Evolutionary conservation across 352 stramenopile species (phyloP).

Genomic region (Globisporangium solare): DNA sequence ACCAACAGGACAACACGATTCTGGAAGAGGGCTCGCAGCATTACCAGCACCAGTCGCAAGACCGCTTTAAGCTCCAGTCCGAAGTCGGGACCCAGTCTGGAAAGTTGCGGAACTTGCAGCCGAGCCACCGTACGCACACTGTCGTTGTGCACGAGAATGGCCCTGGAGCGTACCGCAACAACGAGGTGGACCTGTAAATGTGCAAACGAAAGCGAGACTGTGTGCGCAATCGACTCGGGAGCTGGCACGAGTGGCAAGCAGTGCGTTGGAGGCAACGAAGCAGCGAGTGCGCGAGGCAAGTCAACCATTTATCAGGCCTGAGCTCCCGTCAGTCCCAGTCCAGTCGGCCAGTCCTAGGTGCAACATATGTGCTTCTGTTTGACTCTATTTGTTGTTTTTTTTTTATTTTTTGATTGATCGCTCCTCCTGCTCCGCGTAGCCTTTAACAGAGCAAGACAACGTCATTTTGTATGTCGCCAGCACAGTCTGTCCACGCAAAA

Average conservation of each 20-base stretch:
- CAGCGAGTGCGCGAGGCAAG: neutral
- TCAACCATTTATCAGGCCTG: neutral
- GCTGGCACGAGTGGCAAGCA: neutral
- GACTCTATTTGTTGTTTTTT: constrained; percentile 12
- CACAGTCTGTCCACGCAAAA: too few species aligned
- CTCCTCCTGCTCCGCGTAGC: neutral
- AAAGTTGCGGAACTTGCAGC: constrained; percentile 18
- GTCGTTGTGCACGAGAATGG: constrained; percentile 21
- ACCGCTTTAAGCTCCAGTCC: neutral
- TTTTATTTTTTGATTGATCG: constrained; percentile 4
- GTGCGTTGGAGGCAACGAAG: neutral
- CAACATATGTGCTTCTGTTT: constrained; percentile 10
- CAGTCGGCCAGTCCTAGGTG: constrained; percentile 6
- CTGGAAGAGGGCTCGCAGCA: constrained; percentile 29
- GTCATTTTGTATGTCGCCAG: neutral
- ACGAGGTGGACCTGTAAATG: constrained; percentile 38
- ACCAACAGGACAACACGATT: constrained; percentile 24
- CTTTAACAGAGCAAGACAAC: constrained; percentile 1
- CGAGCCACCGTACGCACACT: constrained; percentile 17
- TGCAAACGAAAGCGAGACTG: neutral
- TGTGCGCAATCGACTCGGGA: neutral
- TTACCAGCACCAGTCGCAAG: constrained; percentile 4
- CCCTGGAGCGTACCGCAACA: constrained; percentile 23
- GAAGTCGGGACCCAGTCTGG: constrained; percentile 5
- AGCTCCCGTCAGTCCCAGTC: neutral